Conservation (phyloP, 371 early-diverging fungal species). For the Circinella umbellata region DNA sequence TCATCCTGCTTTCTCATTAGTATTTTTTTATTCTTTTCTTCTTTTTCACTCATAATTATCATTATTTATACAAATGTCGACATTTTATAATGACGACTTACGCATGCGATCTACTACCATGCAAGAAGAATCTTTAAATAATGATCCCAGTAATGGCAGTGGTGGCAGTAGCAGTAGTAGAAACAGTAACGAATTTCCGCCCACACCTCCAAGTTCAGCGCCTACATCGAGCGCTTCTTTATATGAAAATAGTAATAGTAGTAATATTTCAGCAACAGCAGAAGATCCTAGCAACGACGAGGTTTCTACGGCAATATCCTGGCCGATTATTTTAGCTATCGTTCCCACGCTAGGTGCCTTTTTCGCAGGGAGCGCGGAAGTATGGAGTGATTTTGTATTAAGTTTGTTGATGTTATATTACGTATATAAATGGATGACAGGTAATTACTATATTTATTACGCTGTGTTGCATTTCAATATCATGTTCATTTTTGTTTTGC, state of each 20-base stretch:
- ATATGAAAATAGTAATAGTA: background rate
- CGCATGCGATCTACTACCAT: background rate
- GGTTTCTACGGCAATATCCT: conserved; percentile 31
- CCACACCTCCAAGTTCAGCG: background rate
- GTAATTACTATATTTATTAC: conserved; percentile 29
- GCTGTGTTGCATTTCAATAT: too few relatives aligned
- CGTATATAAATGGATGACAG: conserved; percentile 64
- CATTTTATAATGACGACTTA: conserved; percentile 7
- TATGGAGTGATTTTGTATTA: conserved; percentile 63
- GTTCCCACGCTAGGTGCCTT: conserved; percentile 59
- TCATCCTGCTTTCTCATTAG: background rate
- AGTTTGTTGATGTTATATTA: conserved; percentile 55
- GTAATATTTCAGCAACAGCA: background rate
- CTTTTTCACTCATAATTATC: background rate
- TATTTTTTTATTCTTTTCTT: background rate
- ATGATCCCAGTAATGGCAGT: background rate
- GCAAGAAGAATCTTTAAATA: background rate
- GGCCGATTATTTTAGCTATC: conserved; percentile 64
- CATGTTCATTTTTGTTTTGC: too few relatives aligned
- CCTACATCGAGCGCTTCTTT: conserved; percentile 1
- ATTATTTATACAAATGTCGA: background rate
- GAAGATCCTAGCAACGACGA: conserved; percentile 15
- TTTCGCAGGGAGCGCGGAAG: conserved; percentile 57
- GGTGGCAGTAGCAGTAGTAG: background rate
- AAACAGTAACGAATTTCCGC: background rate